A percentile compares a stretch with the other conserved stretches of the same genome.
Conservation (phyloP, 148 eudicot species). For the Cornus florida region DNA sequence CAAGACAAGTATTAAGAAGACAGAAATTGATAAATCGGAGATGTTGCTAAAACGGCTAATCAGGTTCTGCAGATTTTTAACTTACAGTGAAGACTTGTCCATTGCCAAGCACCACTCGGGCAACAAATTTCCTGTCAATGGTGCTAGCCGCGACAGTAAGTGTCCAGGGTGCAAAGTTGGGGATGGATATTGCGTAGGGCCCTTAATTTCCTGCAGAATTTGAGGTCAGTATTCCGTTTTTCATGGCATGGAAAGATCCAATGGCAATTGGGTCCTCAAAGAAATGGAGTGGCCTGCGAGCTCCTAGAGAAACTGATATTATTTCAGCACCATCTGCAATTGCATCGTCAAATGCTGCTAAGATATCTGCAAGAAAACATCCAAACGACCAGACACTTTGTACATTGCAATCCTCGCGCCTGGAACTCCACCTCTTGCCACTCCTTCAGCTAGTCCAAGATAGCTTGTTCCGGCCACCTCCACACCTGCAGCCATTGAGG, state of each 20-base stretch:
- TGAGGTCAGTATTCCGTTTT: neutral
- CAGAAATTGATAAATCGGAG: no score
- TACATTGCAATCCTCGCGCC: no score
- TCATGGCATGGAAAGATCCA: constrained; percentile 19
- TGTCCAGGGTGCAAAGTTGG: no score
- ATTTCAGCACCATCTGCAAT: no score
- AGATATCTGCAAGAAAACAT: no score
- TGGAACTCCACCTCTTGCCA: no score
- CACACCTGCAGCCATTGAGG: constrained; percentile 19
- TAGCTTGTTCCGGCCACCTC: constrained; percentile 12
- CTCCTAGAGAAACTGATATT: no score
- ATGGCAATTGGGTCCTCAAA: constrained; percentile 14
- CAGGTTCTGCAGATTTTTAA: neutral
- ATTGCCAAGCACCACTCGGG: neutral
- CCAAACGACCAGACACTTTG: no score
- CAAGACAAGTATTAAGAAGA: no score
- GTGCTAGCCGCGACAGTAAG: no score
- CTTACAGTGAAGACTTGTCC: neutral
- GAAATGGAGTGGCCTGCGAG: neutral
- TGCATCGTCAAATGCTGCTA: no score
- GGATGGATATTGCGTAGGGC: neutral
- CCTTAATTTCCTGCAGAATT: constrained; percentile 9
- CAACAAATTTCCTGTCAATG: neutral
- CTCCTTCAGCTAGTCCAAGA: neutral
- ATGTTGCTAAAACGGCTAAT: no score